phyloP scores from a whole-genome alignment of 768 basidiomycete genomes.

The Boletus tomentosulus region DNA sequence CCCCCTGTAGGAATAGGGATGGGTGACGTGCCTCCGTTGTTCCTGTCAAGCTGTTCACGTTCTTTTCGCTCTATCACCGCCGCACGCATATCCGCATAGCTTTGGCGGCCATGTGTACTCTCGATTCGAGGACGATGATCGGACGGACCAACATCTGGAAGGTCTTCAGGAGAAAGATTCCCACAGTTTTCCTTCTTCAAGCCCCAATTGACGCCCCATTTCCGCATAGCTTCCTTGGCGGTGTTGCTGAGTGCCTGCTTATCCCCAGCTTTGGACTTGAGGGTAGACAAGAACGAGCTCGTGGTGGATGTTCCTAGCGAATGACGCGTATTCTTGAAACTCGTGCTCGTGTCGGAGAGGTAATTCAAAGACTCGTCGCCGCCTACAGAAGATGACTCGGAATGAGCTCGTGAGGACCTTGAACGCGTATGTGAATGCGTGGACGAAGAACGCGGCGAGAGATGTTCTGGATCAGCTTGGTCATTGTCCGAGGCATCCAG shows the following conservation, averaged over 20 bases:
- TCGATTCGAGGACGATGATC: conserved; percentile 35
- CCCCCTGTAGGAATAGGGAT: conserved; percentile 30
- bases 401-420: conserved; percentile 34
- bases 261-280: conserved; percentile 73
- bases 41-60: conserved; percentile 32
- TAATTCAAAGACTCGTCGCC: conserved; percentile 27
- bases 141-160: conserved; percentile 39
- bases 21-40: conserved; percentile 27
- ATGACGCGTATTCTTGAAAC: conserved; percentile 37
- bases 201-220: conserved; percentile 87
- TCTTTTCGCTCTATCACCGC: conserved; percentile 68
- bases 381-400: conserved; percentile 32
- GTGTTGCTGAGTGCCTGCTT: conserved; percentile 83
- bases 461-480: conserved; percentile 14
- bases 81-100: conserved; percentile 71
- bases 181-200: conserved; percentile 50
- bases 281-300: conserved; percentile 69
- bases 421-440: conserved; percentile 35
- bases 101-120: conserved; percentile 45
- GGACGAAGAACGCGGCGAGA: conserved; percentile 41
- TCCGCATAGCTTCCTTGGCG: conserved; percentile 85
- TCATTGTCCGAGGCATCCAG: conserved; percentile 18
- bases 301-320: conserved; percentile 36
- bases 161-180: conserved; percentile 34
- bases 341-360: conserved; percentile 31